A percentile compares a stretch with the other conserved stretches of the same genome.
Conservation (phyloP, 2,329 filamentous ascomycete species). For the Cladosporium sp. region DNA sequence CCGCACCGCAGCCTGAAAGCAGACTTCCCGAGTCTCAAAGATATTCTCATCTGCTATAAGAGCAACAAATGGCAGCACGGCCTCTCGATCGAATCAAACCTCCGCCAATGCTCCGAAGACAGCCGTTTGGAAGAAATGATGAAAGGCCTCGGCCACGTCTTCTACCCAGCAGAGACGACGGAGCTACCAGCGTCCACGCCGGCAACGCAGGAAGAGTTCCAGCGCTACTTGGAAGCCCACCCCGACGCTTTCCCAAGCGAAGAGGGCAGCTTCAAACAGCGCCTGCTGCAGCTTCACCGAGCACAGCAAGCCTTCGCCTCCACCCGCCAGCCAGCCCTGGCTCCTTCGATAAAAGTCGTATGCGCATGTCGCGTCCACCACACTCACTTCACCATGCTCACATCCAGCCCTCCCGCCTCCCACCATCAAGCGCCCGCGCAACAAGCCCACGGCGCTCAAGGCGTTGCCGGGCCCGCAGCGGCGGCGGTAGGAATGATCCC, state of each 20-base stretch:
- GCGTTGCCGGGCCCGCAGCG: neutral
- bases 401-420: constrained; percentile 2
- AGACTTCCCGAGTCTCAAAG: constrained; percentile 30
- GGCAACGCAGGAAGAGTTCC: constrained; percentile 3
- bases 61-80: constrained; percentile 31
- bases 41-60: constrained; percentile 29
- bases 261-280: constrained; percentile 5
- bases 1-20: constrained; percentile 26
- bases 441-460: neutral
- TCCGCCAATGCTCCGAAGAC: constrained; percentile 28
- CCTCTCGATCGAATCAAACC: constrained; percentile 24
- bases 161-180: constrained; percentile 14
- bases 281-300: constrained; percentile 1
- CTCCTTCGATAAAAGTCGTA: constrained; percentile 25
- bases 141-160: constrained; percentile 26
- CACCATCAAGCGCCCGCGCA: neutral
- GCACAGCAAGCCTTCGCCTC: constrained; percentile 3
- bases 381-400: constrained; percentile 26
- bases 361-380: constrained; percentile 28
- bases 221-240: constrained; percentile 7
- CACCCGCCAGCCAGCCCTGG: neutral
- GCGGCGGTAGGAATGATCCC: neutral
- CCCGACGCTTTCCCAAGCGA: constrained; percentile 1
- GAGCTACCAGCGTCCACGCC: constrained; percentile 5
- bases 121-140: constrained; percentile 26